Conservation (phyloP, 2,329 filamentous ascomycete species). For the Penicillium palitans region DNA sequence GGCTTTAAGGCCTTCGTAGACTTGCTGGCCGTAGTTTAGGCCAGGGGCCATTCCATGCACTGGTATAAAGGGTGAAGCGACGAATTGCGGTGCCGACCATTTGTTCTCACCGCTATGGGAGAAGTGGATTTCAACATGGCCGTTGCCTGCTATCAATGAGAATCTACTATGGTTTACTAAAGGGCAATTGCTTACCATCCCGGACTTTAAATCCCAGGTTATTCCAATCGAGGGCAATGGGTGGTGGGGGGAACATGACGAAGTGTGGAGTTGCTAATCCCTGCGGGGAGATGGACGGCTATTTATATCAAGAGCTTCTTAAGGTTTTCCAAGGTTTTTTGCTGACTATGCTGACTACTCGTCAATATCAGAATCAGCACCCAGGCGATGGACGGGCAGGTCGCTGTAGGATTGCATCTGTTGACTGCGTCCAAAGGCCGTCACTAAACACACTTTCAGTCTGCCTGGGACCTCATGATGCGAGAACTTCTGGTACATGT, state of each 20-base stretch:
- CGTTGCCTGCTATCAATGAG: slow-evolving; percentile 64
- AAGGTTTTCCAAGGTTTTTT: neutral
- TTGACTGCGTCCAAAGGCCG: slow-evolving; percentile 27
- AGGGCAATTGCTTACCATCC: slow-evolving; percentile 64
- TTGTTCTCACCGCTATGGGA: slow-evolving; percentile 65
- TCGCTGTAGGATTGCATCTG: slow-evolving; percentile 7
- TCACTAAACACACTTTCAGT: slow-evolving; percentile 33
- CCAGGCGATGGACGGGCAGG: neutral
- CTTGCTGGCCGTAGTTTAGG: slow-evolving; percentile 96
- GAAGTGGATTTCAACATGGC: slow-evolving; percentile 88
- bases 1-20: slow-evolving; percentile 97
- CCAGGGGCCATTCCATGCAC: slow-evolving; percentile 94
- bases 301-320: neutral
- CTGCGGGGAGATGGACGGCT: neutral
- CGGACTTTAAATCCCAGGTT: slow-evolving; percentile 90
- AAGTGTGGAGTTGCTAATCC: neutral
- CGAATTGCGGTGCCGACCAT: slow-evolving; percentile 78
- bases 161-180: neutral
- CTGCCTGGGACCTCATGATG: slow-evolving; percentile 32
- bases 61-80: slow-evolving; percentile 78
- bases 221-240: slow-evolving; percentile 68
- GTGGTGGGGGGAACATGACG: slow-evolving; percentile 35
- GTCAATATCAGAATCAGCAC: neutral
- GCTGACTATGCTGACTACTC: slow-evolving; percentile 3
- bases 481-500: slow-evolving; percentile 26